A percentile compares a stretch with the other conserved stretches of the same genome.
Conservation (phyloP, 2,329 filamentous ascomycete genomes). For the Zelopaecilomyces penicillatus region DNA sequence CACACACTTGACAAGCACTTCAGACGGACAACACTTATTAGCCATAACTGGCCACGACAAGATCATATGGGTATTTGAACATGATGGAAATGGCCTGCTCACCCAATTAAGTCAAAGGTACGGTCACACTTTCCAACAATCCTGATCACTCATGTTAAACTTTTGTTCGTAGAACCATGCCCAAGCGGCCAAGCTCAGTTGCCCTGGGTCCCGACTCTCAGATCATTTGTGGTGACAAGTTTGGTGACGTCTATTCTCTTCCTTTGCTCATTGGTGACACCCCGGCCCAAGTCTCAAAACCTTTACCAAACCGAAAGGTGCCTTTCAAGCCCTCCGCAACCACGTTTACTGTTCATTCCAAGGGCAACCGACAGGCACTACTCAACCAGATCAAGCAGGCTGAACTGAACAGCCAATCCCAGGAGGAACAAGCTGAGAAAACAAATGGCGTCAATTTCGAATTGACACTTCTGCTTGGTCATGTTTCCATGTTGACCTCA, state of each 20-base stretch:
- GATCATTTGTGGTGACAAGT: slow-evolving; percentile 86
- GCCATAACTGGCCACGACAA: slow-evolving; percentile 90
- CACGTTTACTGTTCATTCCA: slow-evolving; percentile 54
- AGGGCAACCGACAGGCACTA: slow-evolving; percentile 53
- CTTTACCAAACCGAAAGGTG: slow-evolving; percentile 18
- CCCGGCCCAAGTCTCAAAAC: slow-evolving; percentile 8
- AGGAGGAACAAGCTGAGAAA: slow-evolving; percentile 20
- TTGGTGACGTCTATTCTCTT: slow-evolving; percentile 88
- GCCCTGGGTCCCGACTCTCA: slow-evolving; percentile 60
- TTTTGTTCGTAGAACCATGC: slow-evolving; percentile 56
- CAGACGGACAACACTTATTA: slow-evolving; percentile 59
- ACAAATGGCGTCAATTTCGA: slow-evolving; percentile 51
- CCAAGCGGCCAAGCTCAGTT: slow-evolving; percentile 78
- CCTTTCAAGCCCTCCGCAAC: slow-evolving; percentile 44
- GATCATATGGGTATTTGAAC: slow-evolving; percentile 70
- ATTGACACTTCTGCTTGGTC: slow-evolving; percentile 72
- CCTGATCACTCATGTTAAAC: slow-evolving; percentile 17
- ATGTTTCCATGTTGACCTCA: slow-evolving; percentile 90
- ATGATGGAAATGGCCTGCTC: slow-evolving; percentile 53
- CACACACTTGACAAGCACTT: slow-evolving; percentile 57
- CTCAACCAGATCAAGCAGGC: slow-evolving; percentile 47
- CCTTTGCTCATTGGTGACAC: slow-evolving; percentile 45
- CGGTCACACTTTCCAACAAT: neutral
- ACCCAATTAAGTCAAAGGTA: slow-evolving; percentile 66
- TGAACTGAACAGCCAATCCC: slow-evolving; percentile 20